Conservation (phyloP, 2,329 filamentous ascomycete species). For the Colletotrichum shisoi region DNA sequence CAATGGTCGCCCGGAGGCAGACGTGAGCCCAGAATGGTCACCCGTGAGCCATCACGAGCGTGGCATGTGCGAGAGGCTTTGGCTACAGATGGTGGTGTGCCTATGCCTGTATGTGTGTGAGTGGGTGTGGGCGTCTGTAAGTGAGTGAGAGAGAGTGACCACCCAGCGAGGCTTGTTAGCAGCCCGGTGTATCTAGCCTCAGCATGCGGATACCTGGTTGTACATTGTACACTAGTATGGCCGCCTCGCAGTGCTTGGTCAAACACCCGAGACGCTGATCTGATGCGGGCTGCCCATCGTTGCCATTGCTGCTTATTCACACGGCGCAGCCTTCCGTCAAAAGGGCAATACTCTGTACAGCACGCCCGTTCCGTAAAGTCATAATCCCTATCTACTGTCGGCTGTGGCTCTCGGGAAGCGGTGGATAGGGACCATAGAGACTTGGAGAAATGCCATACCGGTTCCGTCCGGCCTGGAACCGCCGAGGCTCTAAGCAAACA, state of each 20-base stretch:
- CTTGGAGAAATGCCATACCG: slow-evolving; percentile 20
- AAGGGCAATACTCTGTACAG: slow-evolving; percentile 12
- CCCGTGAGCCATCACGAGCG: slow-evolving; percentile 25
- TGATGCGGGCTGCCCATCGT: background rate
- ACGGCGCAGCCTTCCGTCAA: slow-evolving; percentile 5
- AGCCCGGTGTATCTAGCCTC: background rate
- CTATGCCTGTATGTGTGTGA: background rate
- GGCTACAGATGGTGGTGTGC: slow-evolving; percentile 22
- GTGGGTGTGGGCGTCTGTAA: too few species aligned
- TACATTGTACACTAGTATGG: background rate
- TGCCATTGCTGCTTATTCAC: slow-evolving; percentile 7
- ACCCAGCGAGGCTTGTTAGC: slow-evolving; percentile 1
- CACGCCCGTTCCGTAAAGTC: slow-evolving; percentile 1
- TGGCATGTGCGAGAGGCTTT: slow-evolving; percentile 15
- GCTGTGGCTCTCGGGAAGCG: background rate
- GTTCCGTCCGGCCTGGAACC: slow-evolving; percentile 27
- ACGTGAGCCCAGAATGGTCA: slow-evolving; percentile 24
- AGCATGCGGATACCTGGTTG: slow-evolving; percentile 4
- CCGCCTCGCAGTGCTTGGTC: slow-evolving; percentile 11
- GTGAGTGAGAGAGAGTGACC: slow-evolving; percentile 1
- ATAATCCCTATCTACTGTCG: slow-evolving; percentile 3
- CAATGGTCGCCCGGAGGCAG: slow-evolving; percentile 4
- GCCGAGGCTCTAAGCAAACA: slow-evolving; percentile 13
- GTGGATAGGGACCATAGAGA: slow-evolving; percentile 9
- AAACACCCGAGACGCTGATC: slow-evolving; percentile 9